phyloP scores from a whole-genome alignment of 768 basidiomycete species.

The Guyanaporus albipodus region DNA sequence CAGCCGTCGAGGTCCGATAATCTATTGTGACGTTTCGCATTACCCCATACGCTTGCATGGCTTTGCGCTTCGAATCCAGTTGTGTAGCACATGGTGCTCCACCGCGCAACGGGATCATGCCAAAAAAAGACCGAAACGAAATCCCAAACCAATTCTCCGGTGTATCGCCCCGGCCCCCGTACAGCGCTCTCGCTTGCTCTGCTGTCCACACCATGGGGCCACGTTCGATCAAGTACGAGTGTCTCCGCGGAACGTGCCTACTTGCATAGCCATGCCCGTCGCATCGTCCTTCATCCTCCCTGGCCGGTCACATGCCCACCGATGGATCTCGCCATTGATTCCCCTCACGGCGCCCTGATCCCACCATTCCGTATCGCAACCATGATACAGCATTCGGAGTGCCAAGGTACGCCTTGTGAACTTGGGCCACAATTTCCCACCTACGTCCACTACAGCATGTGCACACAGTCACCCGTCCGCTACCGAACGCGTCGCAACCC shows the following conservation, averaged over 20 bases:
- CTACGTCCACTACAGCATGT: conserved; percentile 11
- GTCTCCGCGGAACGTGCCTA: conserved; percentile 1
- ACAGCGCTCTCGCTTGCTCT: neutral
- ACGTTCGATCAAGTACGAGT: conserved; percentile 1
- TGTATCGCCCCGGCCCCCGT: conserved; percentile 8
- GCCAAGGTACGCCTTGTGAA: conserved; percentile 1
- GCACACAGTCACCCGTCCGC: conserved; percentile 21
- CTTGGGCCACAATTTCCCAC: neutral
- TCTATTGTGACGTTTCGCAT: conserved; percentile 1
- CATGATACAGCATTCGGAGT: neutral
- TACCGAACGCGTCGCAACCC: conserved; percentile 7
- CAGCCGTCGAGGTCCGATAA: conserved; percentile 1
- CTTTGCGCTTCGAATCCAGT: neutral
- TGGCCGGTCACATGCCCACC: conserved; percentile 6
- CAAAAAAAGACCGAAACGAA: conserved; percentile 1
- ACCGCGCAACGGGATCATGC: neutral
- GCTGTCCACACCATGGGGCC: neutral
- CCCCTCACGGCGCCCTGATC: conserved; percentile 1
- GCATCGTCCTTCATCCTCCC: neutral
- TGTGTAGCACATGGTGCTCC: neutral
- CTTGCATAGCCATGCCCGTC: neutral
- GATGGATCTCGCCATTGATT: conserved; percentile 3
- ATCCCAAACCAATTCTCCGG: neutral
- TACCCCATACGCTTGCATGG: neutral
- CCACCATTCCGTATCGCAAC: neutral